phyloP scores from a whole-genome alignment of 225 moss, liverwort and hornwort genomes.

The Asterella californica region DNA sequence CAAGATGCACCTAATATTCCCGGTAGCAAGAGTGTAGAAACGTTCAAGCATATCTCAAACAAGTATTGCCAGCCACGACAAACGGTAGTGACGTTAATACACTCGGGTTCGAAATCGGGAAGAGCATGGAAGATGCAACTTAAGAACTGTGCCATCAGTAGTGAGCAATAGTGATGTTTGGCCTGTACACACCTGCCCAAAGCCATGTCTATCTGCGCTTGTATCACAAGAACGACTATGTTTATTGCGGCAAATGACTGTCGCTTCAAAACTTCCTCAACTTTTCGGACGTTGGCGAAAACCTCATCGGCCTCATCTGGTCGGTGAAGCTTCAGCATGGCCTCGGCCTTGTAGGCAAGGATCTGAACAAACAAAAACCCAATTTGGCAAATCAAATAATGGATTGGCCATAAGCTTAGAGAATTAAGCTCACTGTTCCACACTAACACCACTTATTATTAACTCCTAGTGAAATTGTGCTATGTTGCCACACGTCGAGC shows the following conservation, averaged over 20 bases:
- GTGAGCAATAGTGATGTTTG: background rate
- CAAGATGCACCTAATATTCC: background rate
- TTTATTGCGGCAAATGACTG: conserved; percentile 58
- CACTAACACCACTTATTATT: too few species aligned
- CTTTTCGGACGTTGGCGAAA: conserved; percentile 61
- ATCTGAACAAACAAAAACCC: conserved; percentile 39
- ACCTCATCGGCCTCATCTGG: conserved; percentile 74
- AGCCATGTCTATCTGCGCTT: conserved; percentile 85
- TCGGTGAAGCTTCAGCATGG: conserved; percentile 70
- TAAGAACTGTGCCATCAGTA: background rate
- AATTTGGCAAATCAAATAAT: background rate
- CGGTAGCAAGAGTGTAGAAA: background rate
- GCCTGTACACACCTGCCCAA: conserved; percentile 61
- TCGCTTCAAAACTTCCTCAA: conserved; percentile 66
- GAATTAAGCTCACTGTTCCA: background rate
- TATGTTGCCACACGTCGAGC: background rate
- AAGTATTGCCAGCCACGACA: background rate
- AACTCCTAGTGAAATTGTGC: too few species aligned
- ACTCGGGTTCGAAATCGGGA: background rate
- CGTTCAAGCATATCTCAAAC: background rate
- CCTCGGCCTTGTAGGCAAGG: conserved; percentile 84
- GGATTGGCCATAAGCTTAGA: background rate
- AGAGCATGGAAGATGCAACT: background rate
- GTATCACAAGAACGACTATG: conserved; percentile 69
- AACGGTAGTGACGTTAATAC: background rate